These are phyloP conservation scores for Poteriospumella lacustris DNA, from an alignment of 108 stramenopile genomes.

Conservation along the genomic window DNA sequence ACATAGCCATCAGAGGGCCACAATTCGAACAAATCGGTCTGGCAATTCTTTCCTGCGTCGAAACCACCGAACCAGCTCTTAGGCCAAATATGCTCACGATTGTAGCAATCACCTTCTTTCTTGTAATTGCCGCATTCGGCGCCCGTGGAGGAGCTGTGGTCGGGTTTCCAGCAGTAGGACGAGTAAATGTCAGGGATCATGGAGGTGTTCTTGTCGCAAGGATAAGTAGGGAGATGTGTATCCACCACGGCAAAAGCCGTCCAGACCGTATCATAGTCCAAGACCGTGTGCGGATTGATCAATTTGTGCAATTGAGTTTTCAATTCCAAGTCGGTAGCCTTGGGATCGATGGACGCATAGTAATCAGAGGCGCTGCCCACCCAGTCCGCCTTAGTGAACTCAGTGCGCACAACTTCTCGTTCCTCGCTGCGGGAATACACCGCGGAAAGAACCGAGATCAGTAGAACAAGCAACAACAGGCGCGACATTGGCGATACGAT, in stretches of 20 bases:
- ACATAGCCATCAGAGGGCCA: constrained; percentile 62
- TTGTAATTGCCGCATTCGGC: constrained; percentile 14
- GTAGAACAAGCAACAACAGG: too few relatives aligned
- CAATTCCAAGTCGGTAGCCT: neutral
- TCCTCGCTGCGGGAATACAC: too few relatives aligned
- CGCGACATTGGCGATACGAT: too few relatives aligned
- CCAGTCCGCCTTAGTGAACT: too few relatives aligned
- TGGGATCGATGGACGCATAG: neutral
- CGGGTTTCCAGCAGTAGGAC: neutral
- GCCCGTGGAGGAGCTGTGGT: neutral
- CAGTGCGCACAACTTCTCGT: too few relatives aligned
- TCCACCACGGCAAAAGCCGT: neutral
- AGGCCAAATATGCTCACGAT: constrained; percentile 72
- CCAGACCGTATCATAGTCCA: neutral
- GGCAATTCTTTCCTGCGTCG: constrained; percentile 44
- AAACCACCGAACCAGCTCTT: constrained; percentile 54
- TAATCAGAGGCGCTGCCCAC: too few relatives aligned
- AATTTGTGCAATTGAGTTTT: neutral
- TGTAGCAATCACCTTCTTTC: constrained; percentile 35
- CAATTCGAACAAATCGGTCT: constrained; percentile 64
- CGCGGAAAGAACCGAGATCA: too few relatives aligned
- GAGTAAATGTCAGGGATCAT: neutral
- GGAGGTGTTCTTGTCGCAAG: constrained; percentile 2
- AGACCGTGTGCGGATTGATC: constrained; percentile 15
- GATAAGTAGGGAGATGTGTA: neutral